Conservation (phyloP, 2,329 filamentous ascomycete genomes). For the Monilinia vaccinii-corymbosi region DNA sequence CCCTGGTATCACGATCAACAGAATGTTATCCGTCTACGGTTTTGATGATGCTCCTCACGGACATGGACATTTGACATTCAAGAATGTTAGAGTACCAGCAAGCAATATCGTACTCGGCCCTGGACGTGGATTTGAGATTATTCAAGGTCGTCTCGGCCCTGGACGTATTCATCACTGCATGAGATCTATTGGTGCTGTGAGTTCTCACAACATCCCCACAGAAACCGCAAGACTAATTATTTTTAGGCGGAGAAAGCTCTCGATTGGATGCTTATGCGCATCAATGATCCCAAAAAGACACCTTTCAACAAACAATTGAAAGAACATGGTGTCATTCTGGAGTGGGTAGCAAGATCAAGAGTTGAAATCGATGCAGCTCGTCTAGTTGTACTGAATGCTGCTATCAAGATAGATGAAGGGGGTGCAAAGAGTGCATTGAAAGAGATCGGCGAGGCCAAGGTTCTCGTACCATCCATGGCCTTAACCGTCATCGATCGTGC, state of each 20-base stretch:
- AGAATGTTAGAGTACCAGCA: slow-evolving; percentile 79
- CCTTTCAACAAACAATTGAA: slow-evolving; percentile 82
- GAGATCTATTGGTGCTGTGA: slow-evolving; percentile 78
- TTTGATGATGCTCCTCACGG: slow-evolving; percentile 98
- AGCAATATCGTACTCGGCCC: slow-evolving; percentile 83
- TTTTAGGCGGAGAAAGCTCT: slow-evolving; percentile 73
- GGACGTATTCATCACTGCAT: slow-evolving; percentile 98
- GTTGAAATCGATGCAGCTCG: slow-evolving; percentile 91
- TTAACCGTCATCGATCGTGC: slow-evolving; percentile 88
- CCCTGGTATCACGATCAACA: slow-evolving; percentile 82
- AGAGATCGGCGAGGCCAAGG: slow-evolving; percentile 93
- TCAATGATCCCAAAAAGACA: slow-evolving; percentile 86
- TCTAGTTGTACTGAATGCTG: slow-evolving; percentile 85
- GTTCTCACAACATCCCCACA: slow-evolving; percentile 22
- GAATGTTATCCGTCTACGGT: slow-evolving; percentile 90
- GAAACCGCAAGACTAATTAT: slow-evolving; percentile 14
- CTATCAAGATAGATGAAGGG: slow-evolving; percentile 83
- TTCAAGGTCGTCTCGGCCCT: slow-evolving; percentile 90
- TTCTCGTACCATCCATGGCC: slow-evolving; percentile 74
- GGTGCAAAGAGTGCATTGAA: slow-evolving; percentile 83
- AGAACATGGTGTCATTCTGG: slow-evolving; percentile 88
- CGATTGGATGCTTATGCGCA: slow-evolving; percentile 88
- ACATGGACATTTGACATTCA: slow-evolving; percentile 85
- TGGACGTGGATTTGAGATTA: slow-evolving; percentile 94
- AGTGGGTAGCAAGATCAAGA: slow-evolving; percentile 86